A percentile compares a stretch with the other conserved stretches of the same genome.
Conservation (phyloP, 805 yeast genomes). For the Yamadazyma sp. region DNA sequence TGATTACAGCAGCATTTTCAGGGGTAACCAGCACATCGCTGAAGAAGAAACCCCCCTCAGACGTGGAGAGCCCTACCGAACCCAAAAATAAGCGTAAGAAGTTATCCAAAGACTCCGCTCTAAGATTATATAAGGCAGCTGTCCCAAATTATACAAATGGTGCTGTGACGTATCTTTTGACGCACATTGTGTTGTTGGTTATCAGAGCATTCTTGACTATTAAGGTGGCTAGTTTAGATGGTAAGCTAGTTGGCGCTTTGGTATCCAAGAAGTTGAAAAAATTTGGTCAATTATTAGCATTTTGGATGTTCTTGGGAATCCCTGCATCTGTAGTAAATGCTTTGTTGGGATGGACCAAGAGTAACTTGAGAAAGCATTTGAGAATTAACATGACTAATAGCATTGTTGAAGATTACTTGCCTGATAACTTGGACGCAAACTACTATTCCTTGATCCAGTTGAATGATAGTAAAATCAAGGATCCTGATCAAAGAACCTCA, state of each 20-base stretch:
- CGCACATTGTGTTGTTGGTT: constrained; percentile 62
- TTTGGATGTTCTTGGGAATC: constrained; percentile 82
- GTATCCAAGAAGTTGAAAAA: constrained; percentile 66
- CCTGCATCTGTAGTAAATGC: constrained; percentile 86
- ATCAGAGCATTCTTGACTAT: constrained; percentile 72
- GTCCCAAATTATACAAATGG: constrained; percentile 30
- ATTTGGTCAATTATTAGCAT: constrained; percentile 60
- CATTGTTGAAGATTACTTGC: constrained; percentile 69
- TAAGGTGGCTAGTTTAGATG: constrained; percentile 84
- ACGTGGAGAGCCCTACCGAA: constrained; percentile 9
- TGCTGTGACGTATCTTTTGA: constrained; percentile 36
- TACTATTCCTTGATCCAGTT: constrained; percentile 71
- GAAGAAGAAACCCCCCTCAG: constrained; percentile 7
- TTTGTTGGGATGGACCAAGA: constrained; percentile 59
- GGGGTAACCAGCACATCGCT: constrained; percentile 36
- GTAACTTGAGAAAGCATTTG: constrained; percentile 55
- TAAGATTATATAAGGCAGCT: constrained; percentile 33
- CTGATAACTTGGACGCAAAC: constrained; percentile 65
- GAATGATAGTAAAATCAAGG: constrained; percentile 51
- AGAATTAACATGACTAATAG: constrained; percentile 63
- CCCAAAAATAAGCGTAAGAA: constrained; percentile 21
- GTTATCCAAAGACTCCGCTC: constrained; percentile 30
- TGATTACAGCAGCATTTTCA: constrained; percentile 43
- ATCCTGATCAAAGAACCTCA: constrained; percentile 82
- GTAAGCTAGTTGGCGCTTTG: constrained; percentile 76